Evolutionary conservation across 805 yeast genomes (phyloP).

Genomic region (Myxozyma neotropica): DNA sequence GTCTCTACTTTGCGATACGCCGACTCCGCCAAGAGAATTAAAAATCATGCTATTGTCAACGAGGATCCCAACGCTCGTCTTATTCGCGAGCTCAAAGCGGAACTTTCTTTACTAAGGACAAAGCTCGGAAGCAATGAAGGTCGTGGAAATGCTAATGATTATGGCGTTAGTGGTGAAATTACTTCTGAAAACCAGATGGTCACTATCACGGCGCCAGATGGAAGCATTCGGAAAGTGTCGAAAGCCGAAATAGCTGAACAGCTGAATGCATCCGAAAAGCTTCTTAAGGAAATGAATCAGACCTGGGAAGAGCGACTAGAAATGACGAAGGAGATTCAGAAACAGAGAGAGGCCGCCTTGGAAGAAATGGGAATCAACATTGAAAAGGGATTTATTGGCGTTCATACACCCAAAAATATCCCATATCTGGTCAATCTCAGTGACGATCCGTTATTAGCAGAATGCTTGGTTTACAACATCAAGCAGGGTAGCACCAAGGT

Average conservation of each 20-base stretch:
- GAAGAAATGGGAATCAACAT: slow-evolving; percentile 39
- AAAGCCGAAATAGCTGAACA: slow-evolving; percentile 32
- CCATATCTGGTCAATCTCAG: slow-evolving; percentile 39
- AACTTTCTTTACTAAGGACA: slow-evolving; percentile 33
- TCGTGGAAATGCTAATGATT: background rate
- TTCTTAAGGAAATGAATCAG: slow-evolving; percentile 36
- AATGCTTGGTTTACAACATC: slow-evolving; percentile 39
- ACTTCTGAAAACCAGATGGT: slow-evolving; percentile 5
- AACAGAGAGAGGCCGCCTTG: slow-evolving; percentile 37
- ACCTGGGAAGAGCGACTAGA: slow-evolving; percentile 39
- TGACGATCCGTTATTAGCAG: slow-evolving; percentile 38
- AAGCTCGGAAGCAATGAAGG: slow-evolving; percentile 13
- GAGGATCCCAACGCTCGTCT: slow-evolving; percentile 42
- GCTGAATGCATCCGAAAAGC: slow-evolving; percentile 34
- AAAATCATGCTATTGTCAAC: slow-evolving; percentile 60
- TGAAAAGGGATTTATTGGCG: slow-evolving; percentile 36
- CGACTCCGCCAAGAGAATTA: slow-evolving; percentile 69
- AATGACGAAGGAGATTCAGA: slow-evolving; percentile 35
- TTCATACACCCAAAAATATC: slow-evolving; percentile 37
- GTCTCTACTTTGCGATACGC: slow-evolving; percentile 78
- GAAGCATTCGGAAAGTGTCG: slow-evolving; percentile 19
- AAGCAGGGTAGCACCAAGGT: slow-evolving; percentile 36
- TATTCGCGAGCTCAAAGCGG: slow-evolving; percentile 37
- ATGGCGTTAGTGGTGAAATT: background rate
- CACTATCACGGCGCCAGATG: slow-evolving; percentile 29